Evolutionary conservation across 2,329 filamentous ascomycete species (phyloP).

Genomic region (Juglanconis juglandina): DNA sequence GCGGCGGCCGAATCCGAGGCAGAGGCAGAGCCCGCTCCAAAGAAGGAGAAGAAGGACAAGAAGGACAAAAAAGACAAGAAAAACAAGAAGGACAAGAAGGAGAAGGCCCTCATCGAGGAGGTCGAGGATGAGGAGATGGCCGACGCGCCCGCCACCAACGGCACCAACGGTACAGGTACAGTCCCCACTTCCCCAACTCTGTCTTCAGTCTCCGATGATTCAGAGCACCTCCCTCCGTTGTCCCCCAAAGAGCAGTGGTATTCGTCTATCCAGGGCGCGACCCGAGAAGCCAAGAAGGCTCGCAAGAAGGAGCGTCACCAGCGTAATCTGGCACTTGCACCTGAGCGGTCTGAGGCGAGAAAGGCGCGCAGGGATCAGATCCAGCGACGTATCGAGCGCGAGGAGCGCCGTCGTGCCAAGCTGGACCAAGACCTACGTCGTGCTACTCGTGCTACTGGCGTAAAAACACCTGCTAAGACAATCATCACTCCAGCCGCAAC

Average conservation of each 20-base stretch:
- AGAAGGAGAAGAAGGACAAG: conserved; percentile 30
- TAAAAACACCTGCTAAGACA: neutral
- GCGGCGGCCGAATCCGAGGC: conserved; percentile 41
- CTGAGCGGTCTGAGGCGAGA: conserved; percentile 21
- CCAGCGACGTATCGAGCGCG: conserved; percentile 27
- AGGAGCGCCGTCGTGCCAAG: conserved; percentile 28
- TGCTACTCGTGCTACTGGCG: conserved; percentile 33
- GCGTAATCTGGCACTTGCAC: conserved; percentile 24
- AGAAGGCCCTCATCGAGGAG: conserved; percentile 38
- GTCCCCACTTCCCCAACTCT: neutral
- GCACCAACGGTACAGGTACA: conserved; percentile 9
- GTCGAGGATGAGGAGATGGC: conserved; percentile 26
- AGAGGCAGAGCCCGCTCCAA: neutral
- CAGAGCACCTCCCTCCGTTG: neutral
- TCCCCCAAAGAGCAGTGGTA: neutral
- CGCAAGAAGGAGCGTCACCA: conserved; percentile 27
- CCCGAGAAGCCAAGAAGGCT: conserved; percentile 26
- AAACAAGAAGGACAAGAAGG: conserved; percentile 47
- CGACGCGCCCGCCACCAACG: conserved; percentile 19
- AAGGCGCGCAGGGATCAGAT: conserved; percentile 39
- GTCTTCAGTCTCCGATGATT: neutral
- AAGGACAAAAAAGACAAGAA: conserved; percentile 34
- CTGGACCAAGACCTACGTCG: no score
- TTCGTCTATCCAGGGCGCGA: conserved; percentile 5
- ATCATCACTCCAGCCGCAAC: conserved; percentile 26